phyloP scores from a whole-genome alignment of 139 green algal species.

The Chloropicon primus region DNA sequence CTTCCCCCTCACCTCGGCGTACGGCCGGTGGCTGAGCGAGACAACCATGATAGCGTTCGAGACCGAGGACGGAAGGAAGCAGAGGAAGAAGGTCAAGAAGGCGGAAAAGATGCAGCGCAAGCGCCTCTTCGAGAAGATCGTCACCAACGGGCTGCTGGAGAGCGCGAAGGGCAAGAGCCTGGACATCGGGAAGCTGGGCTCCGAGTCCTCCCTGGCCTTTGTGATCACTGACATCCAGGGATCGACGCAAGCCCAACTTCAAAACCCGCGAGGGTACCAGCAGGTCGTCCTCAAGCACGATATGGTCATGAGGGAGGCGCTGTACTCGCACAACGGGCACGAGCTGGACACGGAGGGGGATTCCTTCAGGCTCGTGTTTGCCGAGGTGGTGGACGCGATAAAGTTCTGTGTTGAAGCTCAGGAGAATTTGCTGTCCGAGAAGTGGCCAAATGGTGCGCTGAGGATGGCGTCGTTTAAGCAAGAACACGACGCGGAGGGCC shows the following conservation, averaged over 20 bases:
- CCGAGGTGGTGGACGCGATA: background rate
- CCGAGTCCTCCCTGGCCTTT: background rate
- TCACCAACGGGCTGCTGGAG: background rate
- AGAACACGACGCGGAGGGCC: background rate
- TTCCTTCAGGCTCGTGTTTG: background rate
- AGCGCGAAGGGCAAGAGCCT: background rate
- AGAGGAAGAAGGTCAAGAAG: background rate
- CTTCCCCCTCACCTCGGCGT: background rate
- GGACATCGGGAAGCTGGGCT: background rate
- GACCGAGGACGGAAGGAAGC: background rate
- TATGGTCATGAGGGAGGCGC: background rate
- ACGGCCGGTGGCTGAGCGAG: background rate
- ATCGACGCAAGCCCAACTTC: background rate
- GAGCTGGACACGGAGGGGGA: background rate
- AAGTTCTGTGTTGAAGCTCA: background rate
- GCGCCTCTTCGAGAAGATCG: background rate
- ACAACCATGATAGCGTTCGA: background rate
- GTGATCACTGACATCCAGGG: background rate
- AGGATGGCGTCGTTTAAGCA: background rate
- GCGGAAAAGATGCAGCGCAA: background rate
- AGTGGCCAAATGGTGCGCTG: background rate
- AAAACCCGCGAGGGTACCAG: background rate
- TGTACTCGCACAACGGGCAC: background rate
- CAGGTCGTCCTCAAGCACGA: background rate
- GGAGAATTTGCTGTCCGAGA: background rate